Percentiles rank a stretch among this genome's conserved stretches.
These are phyloP conservation scores for Elsinoe ampelina DNA, from an alignment of 2,329 filamentous ascomycete genomes.

Conservation along the genomic window DNA sequence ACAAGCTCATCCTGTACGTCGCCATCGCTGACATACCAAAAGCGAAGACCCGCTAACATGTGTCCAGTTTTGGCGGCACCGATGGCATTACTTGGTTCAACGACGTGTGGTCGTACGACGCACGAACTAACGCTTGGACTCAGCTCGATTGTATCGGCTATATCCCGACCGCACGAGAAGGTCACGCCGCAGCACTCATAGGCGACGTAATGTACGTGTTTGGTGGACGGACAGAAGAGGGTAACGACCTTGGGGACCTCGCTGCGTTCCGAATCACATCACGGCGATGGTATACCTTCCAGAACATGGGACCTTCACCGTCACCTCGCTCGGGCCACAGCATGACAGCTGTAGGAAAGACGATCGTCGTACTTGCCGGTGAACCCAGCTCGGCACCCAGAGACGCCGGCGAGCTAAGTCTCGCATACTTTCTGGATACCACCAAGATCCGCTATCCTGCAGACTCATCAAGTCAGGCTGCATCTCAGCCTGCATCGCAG, in stretches of 20 bases:
- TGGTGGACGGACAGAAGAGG: slow-evolving; percentile 88
- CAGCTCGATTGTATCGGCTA: slow-evolving; percentile 95
- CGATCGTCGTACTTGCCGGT: slow-evolving; percentile 83
- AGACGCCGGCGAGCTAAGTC: slow-evolving; percentile 72
- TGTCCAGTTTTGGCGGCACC: slow-evolving; percentile 79
- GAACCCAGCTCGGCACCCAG: slow-evolving; percentile 83
- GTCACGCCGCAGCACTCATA: slow-evolving; percentile 85
- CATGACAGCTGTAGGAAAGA: slow-evolving; percentile 92
- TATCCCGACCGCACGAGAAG: slow-evolving; percentile 86
- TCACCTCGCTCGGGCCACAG: slow-evolving; percentile 91
- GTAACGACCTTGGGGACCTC: slow-evolving; percentile 82
- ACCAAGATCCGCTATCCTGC: slow-evolving; percentile 87
- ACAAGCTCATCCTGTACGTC: slow-evolving; percentile 83
- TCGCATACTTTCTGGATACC: slow-evolving; percentile 88
- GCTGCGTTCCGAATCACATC: slow-evolving; percentile 77
- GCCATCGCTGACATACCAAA: background rate
- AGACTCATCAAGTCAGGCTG: slow-evolving; percentile 36
- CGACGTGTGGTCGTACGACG: slow-evolving; percentile 95
- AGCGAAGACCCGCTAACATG: slow-evolving; percentile 13
- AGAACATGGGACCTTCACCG: slow-evolving; percentile 96
- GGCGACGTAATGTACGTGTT: slow-evolving; percentile 99
- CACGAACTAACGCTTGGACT: slow-evolving; percentile 69
- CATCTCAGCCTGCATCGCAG: slow-evolving; percentile 4
- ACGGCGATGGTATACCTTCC: slow-evolving; percentile 95
- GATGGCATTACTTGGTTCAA: slow-evolving; percentile 98